Percentiles rank a stretch among this genome's conserved stretches.
These are phyloP conservation scores for Boletus tomentosulus DNA, from an alignment of 768 basidiomycete genomes.

Conservation along the genomic window DNA sequence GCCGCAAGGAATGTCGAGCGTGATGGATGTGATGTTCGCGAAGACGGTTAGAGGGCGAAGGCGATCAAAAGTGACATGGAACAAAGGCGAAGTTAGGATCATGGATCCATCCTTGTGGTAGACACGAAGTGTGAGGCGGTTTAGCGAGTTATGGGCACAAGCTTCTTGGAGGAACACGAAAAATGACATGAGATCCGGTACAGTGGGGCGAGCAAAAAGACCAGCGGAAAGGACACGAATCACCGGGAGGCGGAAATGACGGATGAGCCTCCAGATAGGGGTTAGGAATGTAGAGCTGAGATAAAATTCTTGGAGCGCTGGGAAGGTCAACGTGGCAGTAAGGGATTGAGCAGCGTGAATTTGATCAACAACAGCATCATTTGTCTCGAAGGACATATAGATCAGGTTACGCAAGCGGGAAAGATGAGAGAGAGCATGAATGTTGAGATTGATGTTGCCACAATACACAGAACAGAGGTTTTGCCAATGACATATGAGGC, in stretches of 20 bases:
- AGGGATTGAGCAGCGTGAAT: background rate
- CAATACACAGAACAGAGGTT: slow-evolving; percentile 2
- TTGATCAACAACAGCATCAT: background rate
- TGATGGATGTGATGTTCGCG: slow-evolving; percentile 2
- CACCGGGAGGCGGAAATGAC: background rate
- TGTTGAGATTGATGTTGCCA: background rate
- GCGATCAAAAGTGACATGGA: background rate
- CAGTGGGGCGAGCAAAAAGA: background rate
- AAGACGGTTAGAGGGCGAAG: slow-evolving; percentile 6
- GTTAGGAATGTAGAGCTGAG: background rate
- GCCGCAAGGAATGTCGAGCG: background rate
- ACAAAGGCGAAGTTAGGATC: background rate
- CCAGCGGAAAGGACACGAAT: background rate
- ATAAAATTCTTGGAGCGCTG: background rate
- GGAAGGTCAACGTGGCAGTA: background rate
- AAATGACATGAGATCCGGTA: background rate
- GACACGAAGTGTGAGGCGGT: background rate
- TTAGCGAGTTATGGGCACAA: background rate
- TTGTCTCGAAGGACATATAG: background rate
- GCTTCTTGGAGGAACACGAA: slow-evolving; percentile 2
- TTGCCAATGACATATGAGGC: slow-evolving; percentile 8
- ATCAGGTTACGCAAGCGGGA: background rate
- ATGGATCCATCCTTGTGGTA: background rate
- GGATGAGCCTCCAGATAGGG: background rate
- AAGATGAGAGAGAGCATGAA: slow-evolving; percentile 1